Evolutionary conservation across 208 protist species (phyloP).

Genomic region (Leishmania aethiopica): DNA sequence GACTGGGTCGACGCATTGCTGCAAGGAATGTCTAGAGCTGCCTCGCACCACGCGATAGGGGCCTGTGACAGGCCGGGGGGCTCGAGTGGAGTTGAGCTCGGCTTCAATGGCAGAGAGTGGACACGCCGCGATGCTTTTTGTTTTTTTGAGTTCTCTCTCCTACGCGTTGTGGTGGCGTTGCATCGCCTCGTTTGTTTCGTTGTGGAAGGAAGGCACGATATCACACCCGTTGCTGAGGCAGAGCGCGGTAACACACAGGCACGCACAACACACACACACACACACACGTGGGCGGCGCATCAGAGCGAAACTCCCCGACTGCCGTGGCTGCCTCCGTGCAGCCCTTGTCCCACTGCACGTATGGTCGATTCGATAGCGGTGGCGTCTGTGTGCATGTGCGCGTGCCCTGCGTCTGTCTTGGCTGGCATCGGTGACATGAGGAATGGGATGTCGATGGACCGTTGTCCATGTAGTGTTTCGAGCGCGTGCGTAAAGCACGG

Average conservation of each 20-base stretch:
- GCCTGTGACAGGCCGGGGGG: background rate
- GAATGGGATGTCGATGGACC: background rate
- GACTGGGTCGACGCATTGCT: background rate
- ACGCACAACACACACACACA: background rate
- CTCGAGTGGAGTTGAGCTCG: background rate
- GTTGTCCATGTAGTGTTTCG: background rate
- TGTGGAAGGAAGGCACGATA: background rate
- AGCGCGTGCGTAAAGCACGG: background rate
- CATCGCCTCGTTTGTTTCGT: background rate
- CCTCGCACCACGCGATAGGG: background rate
- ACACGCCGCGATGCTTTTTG: background rate
- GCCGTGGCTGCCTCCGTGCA: background rate
- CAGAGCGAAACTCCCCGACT: background rate
- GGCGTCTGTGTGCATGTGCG: background rate
- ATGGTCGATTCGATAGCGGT: background rate
- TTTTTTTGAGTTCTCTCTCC: background rate
- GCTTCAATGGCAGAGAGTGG: background rate
- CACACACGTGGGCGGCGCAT: background rate
- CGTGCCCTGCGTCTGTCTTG: background rate
- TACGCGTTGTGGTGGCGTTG: background rate
- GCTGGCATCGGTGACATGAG: background rate
- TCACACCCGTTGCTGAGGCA: background rate
- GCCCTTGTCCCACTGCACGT: background rate
- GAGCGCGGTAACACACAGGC: background rate
- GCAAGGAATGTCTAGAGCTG: background rate